Percentiles rank a stretch among this genome's conserved stretches.
Evolutionary conservation across 1,284 basidiomycete genomes (phyloP).

Genomic region (Gomphus bonarii): DNA sequence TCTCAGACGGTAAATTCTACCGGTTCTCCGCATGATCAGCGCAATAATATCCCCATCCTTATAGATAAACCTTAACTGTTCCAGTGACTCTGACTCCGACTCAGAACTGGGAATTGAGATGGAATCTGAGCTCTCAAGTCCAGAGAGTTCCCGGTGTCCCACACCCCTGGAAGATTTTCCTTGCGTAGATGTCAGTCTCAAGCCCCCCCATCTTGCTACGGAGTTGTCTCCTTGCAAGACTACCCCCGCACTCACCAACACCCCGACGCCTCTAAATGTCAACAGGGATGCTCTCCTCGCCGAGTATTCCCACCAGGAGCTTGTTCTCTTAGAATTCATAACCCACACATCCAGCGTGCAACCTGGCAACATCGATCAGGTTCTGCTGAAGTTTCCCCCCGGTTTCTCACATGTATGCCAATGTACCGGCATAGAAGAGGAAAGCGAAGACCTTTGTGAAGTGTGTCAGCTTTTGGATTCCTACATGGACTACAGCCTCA

Average conservation of each 20-base stretch:
- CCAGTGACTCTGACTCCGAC: background rate
- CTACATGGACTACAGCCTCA: constrained; percentile 1
- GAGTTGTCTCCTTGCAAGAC: background rate
- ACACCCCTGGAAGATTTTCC: background rate
- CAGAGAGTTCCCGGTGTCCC: background rate
- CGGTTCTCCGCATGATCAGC: background rate
- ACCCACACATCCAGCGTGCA: background rate
- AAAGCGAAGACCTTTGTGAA: background rate
- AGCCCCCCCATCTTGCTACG: background rate
- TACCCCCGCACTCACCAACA: background rate
- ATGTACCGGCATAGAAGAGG: background rate
- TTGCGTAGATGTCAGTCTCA: background rate
- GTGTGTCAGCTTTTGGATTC: background rate
- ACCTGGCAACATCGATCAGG: background rate
- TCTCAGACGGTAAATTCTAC: background rate
- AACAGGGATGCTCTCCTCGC: background rate
- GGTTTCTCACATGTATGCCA: background rate
- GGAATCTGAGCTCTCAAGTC: background rate
- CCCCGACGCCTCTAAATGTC: background rate
- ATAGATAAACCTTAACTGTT: background rate
- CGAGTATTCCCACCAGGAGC: background rate
- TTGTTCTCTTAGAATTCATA: constrained; percentile 1
- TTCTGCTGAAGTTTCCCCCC: background rate
- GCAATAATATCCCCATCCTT: background rate
- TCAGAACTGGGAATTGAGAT: background rate